A percentile compares a stretch with the other conserved stretches of the same genome.
Evolutionary conservation across 352 stramenopile genomes (phyloP).

Genomic region (Saprolegnia diclina): DNA sequence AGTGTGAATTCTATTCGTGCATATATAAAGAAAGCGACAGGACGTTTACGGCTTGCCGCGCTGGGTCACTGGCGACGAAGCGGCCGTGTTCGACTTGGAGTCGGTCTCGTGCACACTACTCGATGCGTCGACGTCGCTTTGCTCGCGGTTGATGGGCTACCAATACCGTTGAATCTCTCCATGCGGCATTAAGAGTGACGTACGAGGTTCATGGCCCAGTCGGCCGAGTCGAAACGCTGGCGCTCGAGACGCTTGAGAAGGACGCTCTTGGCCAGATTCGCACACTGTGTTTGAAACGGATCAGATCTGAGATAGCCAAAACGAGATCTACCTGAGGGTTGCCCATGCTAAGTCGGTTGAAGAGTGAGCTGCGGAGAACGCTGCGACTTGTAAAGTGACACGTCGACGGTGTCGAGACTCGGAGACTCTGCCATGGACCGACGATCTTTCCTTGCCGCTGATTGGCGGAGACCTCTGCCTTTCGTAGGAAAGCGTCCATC

Average conservation of each 20-base stretch:
- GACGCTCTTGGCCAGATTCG: conserved; percentile 17
- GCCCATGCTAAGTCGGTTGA: neutral
- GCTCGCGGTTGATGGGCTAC: neutral
- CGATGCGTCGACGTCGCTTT: neutral
- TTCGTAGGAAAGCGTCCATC: no score
- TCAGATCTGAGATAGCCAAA: no score
- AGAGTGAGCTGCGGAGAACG: neutral
- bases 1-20: no score
- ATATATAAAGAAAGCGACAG: no score
- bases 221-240: conserved; percentile 15
- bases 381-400: neutral
- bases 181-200: neutral
- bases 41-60: no score
- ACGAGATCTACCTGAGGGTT: neutral
- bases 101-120: no score
- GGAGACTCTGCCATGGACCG: no score
- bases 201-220: conserved; percentile 19
- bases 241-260: neutral
- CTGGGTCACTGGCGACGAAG: no score
- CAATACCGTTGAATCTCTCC: neutral
- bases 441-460: no score
- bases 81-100: no score
- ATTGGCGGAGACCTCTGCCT: no score
- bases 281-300: neutral
- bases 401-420: no score